Evolutionary conservation across 2,329 filamentous ascomycete species (phyloP).

Genomic region (Dendrostoma leiphaemia): DNA sequence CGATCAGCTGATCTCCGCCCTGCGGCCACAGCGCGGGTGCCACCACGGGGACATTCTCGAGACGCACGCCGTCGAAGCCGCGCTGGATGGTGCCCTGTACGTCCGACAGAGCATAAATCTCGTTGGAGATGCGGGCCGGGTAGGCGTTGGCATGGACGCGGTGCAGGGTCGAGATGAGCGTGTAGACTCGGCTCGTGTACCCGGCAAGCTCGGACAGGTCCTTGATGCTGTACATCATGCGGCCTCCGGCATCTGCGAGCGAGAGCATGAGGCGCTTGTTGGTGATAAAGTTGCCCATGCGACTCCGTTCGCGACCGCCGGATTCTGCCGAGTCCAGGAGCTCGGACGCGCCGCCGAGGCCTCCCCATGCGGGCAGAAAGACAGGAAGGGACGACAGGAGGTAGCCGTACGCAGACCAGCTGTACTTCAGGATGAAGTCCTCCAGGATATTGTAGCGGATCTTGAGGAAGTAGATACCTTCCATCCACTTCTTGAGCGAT

Average conservation of each 20-base stretch:
- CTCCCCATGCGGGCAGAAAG: conserved; percentile 92
- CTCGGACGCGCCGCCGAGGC: conserved; percentile 72
- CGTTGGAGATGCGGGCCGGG: conserved; percentile 66
- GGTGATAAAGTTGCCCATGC: conserved; percentile 99
- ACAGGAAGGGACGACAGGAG: conserved; percentile 88
- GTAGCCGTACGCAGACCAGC: conserved; percentile 97
- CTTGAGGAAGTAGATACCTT: conserved; percentile 95
- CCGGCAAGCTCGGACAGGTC: conserved; percentile 93
- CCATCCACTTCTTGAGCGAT: conserved; percentile 94
- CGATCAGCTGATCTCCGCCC: conserved; percentile 87
- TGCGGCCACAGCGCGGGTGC: conserved; percentile 85
- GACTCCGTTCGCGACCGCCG: conserved; percentile 69
- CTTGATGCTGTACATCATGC: conserved; percentile 99
- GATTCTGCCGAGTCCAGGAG: conserved; percentile 50
- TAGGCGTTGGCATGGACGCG: conserved; percentile 91
- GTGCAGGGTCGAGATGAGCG: conserved; percentile 90
- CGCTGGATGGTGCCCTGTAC: conserved; percentile 91
- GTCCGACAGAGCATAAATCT: conserved; percentile 86
- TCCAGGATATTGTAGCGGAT: conserved; percentile 99
- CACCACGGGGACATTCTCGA: conserved; percentile 91
- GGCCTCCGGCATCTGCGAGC: conserved; percentile 88
- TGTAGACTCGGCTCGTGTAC: conserved; percentile 94
- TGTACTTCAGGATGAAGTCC: conserved; percentile 97
- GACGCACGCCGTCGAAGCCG: conserved; percentile 89
- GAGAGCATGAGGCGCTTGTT: conserved; percentile 99